phyloP scores from a whole-genome alignment of 805 yeast genomes.

The Torulaspora gathmanii region DNA sequence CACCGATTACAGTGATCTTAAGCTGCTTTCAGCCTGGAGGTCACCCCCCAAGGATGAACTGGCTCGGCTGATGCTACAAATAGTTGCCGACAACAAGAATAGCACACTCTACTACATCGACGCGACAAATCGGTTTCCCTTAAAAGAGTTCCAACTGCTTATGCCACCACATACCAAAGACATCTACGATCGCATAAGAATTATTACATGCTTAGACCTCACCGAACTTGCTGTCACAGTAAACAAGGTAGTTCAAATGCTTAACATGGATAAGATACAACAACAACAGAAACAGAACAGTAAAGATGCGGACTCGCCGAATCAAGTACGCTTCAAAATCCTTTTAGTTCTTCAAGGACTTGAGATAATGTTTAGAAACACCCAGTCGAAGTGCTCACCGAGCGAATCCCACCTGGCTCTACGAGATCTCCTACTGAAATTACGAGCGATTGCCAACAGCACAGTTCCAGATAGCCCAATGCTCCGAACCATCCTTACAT shows the following conservation, averaged over 20 bases:
- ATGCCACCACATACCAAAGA: slow-evolving; percentile 17
- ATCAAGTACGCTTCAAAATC: slow-evolving; percentile 5
- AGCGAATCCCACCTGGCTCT: slow-evolving; percentile 22
- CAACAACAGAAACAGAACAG: slow-evolving; percentile 4
- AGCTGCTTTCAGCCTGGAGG: slow-evolving; percentile 16
- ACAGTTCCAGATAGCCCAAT: slow-evolving; percentile 3
- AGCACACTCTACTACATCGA: slow-evolving; percentile 29
- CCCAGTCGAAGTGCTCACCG: slow-evolving; percentile 18
- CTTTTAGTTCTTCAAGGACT: slow-evolving; percentile 24
- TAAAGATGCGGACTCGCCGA: background rate
- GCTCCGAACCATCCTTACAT: slow-evolving; percentile 12
- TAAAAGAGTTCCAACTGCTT: slow-evolving; percentile 21
- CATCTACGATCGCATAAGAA: slow-evolving; percentile 29
- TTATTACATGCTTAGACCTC: slow-evolving; percentile 28
- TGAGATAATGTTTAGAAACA: slow-evolving; percentile 30
- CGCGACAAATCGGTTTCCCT: slow-evolving; percentile 32
- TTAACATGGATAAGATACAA: slow-evolving; percentile 9
- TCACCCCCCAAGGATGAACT: slow-evolving; percentile 11
- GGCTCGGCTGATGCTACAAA: slow-evolving; percentile 11
- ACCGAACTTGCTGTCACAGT: slow-evolving; percentile 20
- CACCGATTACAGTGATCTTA: slow-evolving; percentile 6
- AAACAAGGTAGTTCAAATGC: slow-evolving; percentile 15
- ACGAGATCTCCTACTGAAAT: slow-evolving; percentile 21
- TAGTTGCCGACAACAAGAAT: slow-evolving; percentile 4
- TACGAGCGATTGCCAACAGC: slow-evolving; percentile 22